Conservation (phyloP, 306 rosid genomes). For the Fragaria ananassa region DNA sequence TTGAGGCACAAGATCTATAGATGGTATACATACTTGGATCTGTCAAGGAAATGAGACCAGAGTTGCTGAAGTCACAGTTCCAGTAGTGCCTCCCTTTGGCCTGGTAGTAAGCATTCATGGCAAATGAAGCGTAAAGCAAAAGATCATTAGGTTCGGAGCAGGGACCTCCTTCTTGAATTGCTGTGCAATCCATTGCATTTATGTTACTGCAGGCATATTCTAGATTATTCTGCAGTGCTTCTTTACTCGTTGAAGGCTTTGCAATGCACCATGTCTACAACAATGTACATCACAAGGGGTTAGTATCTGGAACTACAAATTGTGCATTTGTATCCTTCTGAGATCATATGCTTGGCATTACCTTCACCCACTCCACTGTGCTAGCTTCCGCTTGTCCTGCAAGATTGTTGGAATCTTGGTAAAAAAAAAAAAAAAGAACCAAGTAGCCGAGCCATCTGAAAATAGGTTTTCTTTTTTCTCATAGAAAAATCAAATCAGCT, state of each 20-base stretch:
- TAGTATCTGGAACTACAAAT: background rate
- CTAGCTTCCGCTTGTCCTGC: background rate
- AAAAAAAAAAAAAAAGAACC: background rate
- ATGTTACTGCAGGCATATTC: slow-evolving; percentile 15
- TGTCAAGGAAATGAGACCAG: slow-evolving; percentile 21
- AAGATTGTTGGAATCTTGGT: background rate
- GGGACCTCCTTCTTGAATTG: slow-evolving; percentile 7
- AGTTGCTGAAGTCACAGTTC: slow-evolving; percentile 16
- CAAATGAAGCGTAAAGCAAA: slow-evolving; percentile 20
- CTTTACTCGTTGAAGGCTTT: slow-evolving; percentile 18
- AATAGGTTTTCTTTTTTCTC: background rate
- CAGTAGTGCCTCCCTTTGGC: slow-evolving; percentile 13
- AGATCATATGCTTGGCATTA: background rate
- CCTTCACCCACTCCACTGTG: background rate
- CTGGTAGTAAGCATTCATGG: slow-evolving; percentile 29
- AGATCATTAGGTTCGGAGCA: slow-evolving; percentile 33
- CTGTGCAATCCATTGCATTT: slow-evolving; percentile 6
- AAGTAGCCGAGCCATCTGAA: background rate
- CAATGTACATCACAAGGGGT: background rate
- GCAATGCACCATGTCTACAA: slow-evolving; percentile 30
- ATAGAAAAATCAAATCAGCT: background rate
- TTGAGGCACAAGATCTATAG: background rate
- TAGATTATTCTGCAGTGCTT: background rate
- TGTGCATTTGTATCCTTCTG: background rate
- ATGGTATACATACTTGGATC: slow-evolving; percentile 19